Percentiles rank a stretch among this genome's conserved stretches.
These are phyloP conservation scores for Calonectria montana DNA, from an alignment of 2,329 filamentous ascomycete genomes.

Conservation along the genomic window DNA sequence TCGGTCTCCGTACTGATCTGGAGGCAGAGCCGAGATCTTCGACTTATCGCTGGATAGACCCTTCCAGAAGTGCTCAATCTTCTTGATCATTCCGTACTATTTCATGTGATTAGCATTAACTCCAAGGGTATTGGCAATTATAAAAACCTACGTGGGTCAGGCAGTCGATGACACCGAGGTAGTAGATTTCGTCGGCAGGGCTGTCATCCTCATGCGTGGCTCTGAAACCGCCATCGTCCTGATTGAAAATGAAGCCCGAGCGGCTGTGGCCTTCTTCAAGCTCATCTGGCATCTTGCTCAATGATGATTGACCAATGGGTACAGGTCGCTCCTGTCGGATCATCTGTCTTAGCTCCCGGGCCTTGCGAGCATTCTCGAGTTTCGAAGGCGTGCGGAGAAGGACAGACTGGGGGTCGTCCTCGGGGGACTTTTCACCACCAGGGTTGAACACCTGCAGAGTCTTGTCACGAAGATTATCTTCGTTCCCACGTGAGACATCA, in stretches of 20 bases:
- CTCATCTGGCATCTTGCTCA: conserved; percentile 90
- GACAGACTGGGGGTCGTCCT: conserved; percentile 71
- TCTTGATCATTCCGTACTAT: conserved; percentile 94
- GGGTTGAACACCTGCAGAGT: conserved; percentile 95
- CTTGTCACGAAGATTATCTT: conserved; percentile 91
- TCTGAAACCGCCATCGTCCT: conserved; percentile 91
- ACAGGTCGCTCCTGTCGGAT: conserved; percentile 93
- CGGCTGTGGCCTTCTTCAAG: conserved; percentile 80
- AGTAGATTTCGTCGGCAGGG: conserved; percentile 93
- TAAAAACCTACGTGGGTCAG: conserved; percentile 84
- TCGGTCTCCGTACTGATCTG: conserved; percentile 90
- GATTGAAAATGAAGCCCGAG: conserved; percentile 84
- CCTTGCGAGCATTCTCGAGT: conserved; percentile 90
- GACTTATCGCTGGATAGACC: conserved; percentile 84
- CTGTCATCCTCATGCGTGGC: conserved; percentile 92
- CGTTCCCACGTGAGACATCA: conserved; percentile 89
- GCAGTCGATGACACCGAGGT: conserved; percentile 98
- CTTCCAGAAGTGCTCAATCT: conserved; percentile 97
- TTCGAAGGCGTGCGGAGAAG: conserved; percentile 93
- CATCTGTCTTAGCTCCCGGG: conserved; percentile 89
- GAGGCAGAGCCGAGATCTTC: conserved; percentile 93
- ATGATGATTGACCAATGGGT: conserved; percentile 86
- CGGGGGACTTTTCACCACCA: conserved; percentile 70
- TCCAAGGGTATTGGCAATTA: background rate
- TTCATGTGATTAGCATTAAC: conserved; percentile 40